phyloP scores from a whole-genome alignment of 73 alveolate genomes.

The Tetrahymena borealis region DNA sequence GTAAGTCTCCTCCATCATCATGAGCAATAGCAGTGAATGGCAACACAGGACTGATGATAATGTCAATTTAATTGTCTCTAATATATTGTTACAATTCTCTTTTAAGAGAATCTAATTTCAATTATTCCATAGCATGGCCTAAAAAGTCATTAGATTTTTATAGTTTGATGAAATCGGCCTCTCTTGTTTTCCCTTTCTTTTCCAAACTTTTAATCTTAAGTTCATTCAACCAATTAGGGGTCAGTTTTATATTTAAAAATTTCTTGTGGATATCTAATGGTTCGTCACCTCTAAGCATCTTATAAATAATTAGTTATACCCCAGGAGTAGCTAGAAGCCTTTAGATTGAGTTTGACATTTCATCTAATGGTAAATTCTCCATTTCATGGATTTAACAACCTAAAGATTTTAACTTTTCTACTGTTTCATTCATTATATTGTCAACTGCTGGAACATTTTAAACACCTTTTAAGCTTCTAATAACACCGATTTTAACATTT shows the following conservation, averaged over 20 bases:
- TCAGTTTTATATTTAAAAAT: not conserved
- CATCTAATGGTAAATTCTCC: not conserved
- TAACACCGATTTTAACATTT: not conserved
- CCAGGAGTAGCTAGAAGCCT: not conserved
- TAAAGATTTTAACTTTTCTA: not conserved
- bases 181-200: not conserved
- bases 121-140: not conserved
- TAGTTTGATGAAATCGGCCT: not conserved
- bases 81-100: not conserved
- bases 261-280: not conserved
- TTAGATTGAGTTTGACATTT: not conserved
- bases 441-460: not conserved
- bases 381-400: not conserved
- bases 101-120: not conserved
- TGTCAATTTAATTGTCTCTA: not conserved
- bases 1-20: not conserved
- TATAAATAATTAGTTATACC: not conserved
- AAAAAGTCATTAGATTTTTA: not conserved
- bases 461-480: not conserved
- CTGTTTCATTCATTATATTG: not conserved
- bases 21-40: not conserved
- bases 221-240: not conserved
- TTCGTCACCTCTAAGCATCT: not conserved
- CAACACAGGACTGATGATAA: not conserved
- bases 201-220: not conserved